These are phyloP conservation scores for Mycocentrospora acerina DNA, from an alignment of 2,329 filamentous ascomycete species.

Conservation along the genomic window DNA sequence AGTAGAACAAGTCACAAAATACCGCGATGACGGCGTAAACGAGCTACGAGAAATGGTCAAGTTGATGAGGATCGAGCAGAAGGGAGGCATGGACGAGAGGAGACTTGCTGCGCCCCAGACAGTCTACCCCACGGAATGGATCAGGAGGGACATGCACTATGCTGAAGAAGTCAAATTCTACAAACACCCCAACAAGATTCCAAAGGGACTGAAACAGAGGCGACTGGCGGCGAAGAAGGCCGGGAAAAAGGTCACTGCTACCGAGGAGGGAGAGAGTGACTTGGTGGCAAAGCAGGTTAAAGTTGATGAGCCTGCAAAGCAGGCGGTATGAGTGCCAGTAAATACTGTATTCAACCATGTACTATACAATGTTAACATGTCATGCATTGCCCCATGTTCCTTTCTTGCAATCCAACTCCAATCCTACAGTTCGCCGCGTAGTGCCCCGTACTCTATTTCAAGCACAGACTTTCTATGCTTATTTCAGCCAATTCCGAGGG, in stretches of 20 bases:
- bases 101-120: conserved; percentile 29
- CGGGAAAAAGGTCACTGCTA: conserved; percentile 5
- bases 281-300: neutral
- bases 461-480: too few species aligned
- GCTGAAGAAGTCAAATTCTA: conserved; percentile 25
- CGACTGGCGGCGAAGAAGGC: neutral
- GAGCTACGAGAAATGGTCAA: conserved; percentile 65
- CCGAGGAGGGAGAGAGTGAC: neutral
- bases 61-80: conserved; percentile 33
- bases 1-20: conserved; percentile 79
- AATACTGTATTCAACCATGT: conserved; percentile 5
- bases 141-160: conserved; percentile 31
- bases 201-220: neutral
- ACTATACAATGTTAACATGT: conserved; percentile 14
- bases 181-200: conserved; percentile 24
- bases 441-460: too few species aligned
- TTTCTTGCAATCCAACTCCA: too few species aligned
- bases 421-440: too few species aligned
- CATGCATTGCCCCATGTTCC: neutral
- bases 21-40: conserved; percentile 65
- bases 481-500: too few species aligned
- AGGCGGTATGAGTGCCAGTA: conserved; percentile 5
- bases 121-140: conserved; percentile 33
- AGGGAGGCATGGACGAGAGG: conserved; percentile 27
- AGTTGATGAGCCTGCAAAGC: conserved; percentile 6